Percentiles rank a stretch among this genome's conserved stretches.
phyloP scores from a whole-genome alignment of 208 protist species.

The Crithidia bombi region DNA sequence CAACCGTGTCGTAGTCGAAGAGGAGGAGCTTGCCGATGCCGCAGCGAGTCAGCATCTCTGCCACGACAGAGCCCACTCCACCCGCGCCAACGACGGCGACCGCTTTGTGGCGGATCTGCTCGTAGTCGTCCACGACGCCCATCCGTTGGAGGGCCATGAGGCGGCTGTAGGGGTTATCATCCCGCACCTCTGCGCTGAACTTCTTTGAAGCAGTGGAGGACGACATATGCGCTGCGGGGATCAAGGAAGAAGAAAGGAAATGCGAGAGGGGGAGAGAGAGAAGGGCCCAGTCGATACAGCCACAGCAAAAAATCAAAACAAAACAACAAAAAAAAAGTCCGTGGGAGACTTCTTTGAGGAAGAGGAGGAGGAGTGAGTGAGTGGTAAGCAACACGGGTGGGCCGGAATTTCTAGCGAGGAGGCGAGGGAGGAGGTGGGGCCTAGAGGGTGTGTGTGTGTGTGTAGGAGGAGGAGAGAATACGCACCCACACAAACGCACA shows the following conservation, averaged over 20 bases:
- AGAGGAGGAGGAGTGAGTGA: too few relatives aligned
- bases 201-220: slow-evolving; percentile 24
- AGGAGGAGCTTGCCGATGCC: slow-evolving; percentile 98
- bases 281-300: not conserved
- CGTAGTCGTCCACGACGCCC: slow-evolving; percentile 98
- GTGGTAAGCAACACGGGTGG: too few relatives aligned
- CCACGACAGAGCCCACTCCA: slow-evolving; percentile 96
- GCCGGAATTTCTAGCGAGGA: too few relatives aligned
- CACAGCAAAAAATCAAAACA: not conserved
- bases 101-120: slow-evolving; percentile 90
- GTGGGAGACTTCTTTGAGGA: too few relatives aligned
- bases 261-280: not conserved
- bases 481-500: too few relatives aligned
- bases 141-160: slow-evolving; percentile 98
- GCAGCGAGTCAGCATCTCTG: slow-evolving; percentile 98
- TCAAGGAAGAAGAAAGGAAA: not conserved
- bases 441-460: too few relatives aligned
- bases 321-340: too few relatives aligned
- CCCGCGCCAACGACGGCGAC: slow-evolving; percentile 95
- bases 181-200: slow-evolving; percentile 91
- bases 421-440: too few relatives aligned
- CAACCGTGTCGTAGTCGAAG: slow-evolving; percentile 98
- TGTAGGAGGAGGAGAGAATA: too few relatives aligned
- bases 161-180: slow-evolving; percentile 95
- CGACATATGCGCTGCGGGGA: not conserved